Base-by-base conservation (phyloP, 1,139 yeast species). In the Debaryomyces fabryi region DNA sequence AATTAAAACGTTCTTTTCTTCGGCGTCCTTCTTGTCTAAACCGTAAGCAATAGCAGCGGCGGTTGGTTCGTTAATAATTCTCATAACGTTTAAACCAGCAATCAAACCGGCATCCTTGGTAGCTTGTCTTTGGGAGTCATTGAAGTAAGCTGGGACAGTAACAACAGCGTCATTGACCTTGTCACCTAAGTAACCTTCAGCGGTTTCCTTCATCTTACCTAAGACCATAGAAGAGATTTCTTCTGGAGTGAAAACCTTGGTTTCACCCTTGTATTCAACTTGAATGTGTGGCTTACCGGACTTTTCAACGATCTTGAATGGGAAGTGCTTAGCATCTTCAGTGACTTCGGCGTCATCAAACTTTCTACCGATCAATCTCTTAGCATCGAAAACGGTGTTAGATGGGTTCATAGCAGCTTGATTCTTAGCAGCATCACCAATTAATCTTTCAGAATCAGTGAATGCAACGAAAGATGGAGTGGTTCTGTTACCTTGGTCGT, bases 381-480 rank as follows among this genome's bases (percentile, higher is more conserved):
- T 91, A 68, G 97, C 97, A 71, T 91, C 97, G 78, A 91, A 91
- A 67, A 91, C 96, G 64, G 97, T 91, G 88, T 91, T 90, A 68
- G 74, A 79, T 77, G 97, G 96, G 91, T 91, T 90, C 78, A 90
- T 81, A 72, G 97, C 97, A 71, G 97, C 97, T 81, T 91, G 97
- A 79, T 91, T 91, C 89, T 91, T 91, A 72, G 97, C 97, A 68
- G 97, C 96, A 80, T 92, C 97, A 82, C 98, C 98, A 70, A 92
- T 90, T 72, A 92, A 85, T 85, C 98, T 88, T 83, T 90, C 97
- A 79, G 88, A 90, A 71, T 88, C 88, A 67, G 96, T 89, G 89
- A 91, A 91, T 60, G 97, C 97, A 71, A 91, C 97, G 83, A 89
- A 91, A 58, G 97, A 91, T 71, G 97, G 97, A 64, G 97, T 91